Conservation (phyloP, 768 basidiomycete genomes). For the Psilocybe azurescens region DNA sequence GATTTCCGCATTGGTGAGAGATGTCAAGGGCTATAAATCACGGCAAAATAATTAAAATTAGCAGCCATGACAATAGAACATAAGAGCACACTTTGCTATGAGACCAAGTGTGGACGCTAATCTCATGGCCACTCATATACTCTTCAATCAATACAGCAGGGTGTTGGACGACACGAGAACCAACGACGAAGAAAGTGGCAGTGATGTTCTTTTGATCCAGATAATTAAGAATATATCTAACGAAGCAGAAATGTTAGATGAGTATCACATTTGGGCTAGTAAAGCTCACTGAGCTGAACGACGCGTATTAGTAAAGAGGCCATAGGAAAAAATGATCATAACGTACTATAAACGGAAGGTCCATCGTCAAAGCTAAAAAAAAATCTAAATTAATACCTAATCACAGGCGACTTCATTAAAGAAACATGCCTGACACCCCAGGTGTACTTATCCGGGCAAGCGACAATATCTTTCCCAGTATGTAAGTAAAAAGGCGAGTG, state of each 20-base stretch:
- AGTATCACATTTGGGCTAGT: not conserved
- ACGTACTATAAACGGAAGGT: slow-evolving; percentile 81
- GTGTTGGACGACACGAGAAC: slow-evolving; percentile 82
- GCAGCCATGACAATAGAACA: not conserved
- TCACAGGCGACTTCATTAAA: slow-evolving; percentile 6
- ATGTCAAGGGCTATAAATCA: slow-evolving; percentile 58
- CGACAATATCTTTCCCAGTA: slow-evolving; percentile 53
- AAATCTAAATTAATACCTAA: slow-evolving; percentile 1
- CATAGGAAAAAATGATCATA: not conserved
- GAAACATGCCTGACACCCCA: slow-evolving; percentile 71
- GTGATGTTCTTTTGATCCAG: slow-evolving; percentile 63
- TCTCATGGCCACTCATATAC: slow-evolving; percentile 82
- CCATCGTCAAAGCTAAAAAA: slow-evolving; percentile 80
- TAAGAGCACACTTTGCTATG: slow-evolving; percentile 54
- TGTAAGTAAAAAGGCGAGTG: not conserved
- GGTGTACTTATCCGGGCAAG: slow-evolving; percentile 69
- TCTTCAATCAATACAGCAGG: slow-evolving; percentile 79
- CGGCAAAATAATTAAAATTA: slow-evolving; percentile 5
- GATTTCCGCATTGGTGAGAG: slow-evolving; percentile 79
- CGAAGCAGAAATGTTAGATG: slow-evolving; percentile 1
- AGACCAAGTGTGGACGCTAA: slow-evolving; percentile 91
- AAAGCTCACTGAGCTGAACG: slow-evolving; percentile 49
- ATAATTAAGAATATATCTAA: slow-evolving; percentile 73
- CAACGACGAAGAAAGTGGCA: slow-evolving; percentile 93
- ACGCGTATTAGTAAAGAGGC: slow-evolving; percentile 13